phyloP scores from a whole-genome alignment of 2,329 filamentous ascomycete genomes.

The Neonectria punicea region DNA sequence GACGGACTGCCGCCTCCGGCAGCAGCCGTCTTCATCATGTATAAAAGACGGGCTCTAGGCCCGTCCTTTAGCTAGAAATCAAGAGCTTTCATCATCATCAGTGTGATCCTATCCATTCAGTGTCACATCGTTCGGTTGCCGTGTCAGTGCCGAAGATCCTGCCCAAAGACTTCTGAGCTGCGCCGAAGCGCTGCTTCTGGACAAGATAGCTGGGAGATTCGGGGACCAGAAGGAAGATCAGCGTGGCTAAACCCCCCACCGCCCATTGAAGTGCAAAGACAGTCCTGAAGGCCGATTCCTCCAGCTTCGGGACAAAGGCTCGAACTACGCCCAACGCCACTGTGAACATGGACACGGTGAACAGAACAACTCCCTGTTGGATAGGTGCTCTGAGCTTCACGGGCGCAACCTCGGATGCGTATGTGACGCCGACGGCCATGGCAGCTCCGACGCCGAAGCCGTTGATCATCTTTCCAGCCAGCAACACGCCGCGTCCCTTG shows the following conservation, averaged over 20 bases:
- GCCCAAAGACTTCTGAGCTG: constrained; percentile 10
- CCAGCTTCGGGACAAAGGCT: constrained; percentile 9
- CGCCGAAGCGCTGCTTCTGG: constrained; percentile 10
- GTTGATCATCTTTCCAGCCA: constrained; percentile 23
- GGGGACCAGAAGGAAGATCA: constrained; percentile 13
- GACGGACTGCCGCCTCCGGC: too few species aligned
- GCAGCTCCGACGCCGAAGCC: constrained; percentile 17
- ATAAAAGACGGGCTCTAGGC: too few species aligned
- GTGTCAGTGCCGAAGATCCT: constrained; percentile 11
- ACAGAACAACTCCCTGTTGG: constrained; percentile 17
- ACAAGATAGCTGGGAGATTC: constrained; percentile 19
- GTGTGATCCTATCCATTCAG: too few species aligned
- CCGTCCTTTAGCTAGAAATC: too few species aligned
- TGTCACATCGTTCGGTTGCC: constrained; percentile 1
- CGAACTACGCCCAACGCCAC: constrained; percentile 14
- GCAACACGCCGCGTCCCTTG: constrained; percentile 8
- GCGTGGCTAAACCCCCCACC: constrained; percentile 9
- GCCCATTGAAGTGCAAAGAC: constrained; percentile 20
- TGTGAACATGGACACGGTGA: constrained; percentile 18
- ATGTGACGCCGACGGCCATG: constrained; percentile 19
- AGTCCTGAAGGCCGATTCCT: constrained; percentile 11
- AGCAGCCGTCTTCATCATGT: too few species aligned
- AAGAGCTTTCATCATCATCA: too few species aligned
- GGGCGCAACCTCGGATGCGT: constrained; percentile 21
- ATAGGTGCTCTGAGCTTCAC: constrained; percentile 19